Percentiles rank a stretch among this genome's conserved stretches.
Evolutionary conservation across 371 early-diverging fungal genomes (phyloP).

Genomic region (Actinomortierella wolfii): DNA sequence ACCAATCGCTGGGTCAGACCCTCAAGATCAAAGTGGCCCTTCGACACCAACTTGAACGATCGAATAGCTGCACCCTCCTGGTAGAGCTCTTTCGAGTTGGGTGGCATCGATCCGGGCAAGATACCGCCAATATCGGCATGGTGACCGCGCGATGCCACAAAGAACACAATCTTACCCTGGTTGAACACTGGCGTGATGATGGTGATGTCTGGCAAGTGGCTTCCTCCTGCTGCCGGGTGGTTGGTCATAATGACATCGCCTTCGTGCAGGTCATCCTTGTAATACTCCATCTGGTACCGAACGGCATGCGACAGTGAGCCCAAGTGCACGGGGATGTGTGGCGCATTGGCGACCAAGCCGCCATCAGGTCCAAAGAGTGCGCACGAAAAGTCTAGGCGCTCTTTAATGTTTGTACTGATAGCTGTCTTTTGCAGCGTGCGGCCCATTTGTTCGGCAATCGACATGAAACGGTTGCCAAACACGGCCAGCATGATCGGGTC

Average conservation of each 20-base stretch:
- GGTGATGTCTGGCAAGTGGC: conserved; percentile 95
- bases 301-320: conserved; percentile 95
- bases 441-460: conserved; percentile 98
- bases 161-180: conserved; percentile 82
- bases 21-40: conserved; percentile 78
- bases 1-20: conserved; percentile 75
- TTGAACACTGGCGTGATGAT: conserved; percentile 97
- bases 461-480: conserved; percentile 96
- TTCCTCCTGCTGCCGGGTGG: conserved; percentile 96
- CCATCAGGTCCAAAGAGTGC: conserved; percentile 95
- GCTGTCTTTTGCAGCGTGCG: conserved; percentile 92
- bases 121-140: conserved; percentile 97
- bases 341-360: conserved; percentile 90
- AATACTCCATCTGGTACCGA: conserved; percentile 81
- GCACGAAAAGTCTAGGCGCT: conserved; percentile 95
- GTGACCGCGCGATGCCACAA: conserved; percentile 95
- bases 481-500: conserved; percentile 91
- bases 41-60: conserved; percentile 85
- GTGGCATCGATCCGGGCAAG: conserved; percentile 82
- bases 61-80: conserved; percentile 95
- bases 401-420: conserved; percentile 96
- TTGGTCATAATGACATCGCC: conserved; percentile 96
- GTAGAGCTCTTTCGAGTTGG: conserved; percentile 84
- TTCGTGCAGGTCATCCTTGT: conserved; percentile 65
- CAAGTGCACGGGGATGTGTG: conserved; percentile 96